Conservation (phyloP, 2,329 filamentous ascomycete genomes). For the Aspergillus fischeri region DNA sequence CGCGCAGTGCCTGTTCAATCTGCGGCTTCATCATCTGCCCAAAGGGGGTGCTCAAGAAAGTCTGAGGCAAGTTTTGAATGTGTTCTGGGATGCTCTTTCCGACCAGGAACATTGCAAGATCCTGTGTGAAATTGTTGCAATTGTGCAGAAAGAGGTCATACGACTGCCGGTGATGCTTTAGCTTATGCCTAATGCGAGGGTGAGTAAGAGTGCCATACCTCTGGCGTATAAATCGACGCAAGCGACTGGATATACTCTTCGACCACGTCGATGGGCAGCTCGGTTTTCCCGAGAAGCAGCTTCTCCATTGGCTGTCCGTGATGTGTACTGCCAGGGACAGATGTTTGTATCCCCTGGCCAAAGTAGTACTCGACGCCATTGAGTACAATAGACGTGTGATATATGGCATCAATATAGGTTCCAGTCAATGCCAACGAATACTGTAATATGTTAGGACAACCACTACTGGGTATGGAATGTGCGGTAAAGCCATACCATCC, state of each 20-base stretch:
- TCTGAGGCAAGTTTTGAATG: slow-evolving; percentile 79
- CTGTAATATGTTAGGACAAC: slow-evolving; percentile 27
- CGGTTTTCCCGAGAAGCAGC: slow-evolving; percentile 69
- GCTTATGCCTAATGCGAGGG: background rate
- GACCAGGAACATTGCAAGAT: slow-evolving; percentile 82
- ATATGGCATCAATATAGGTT: slow-evolving; percentile 81
- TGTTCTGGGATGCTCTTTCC: slow-evolving; percentile 84
- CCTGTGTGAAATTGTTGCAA: slow-evolving; percentile 96
- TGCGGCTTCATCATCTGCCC: slow-evolving; percentile 83
- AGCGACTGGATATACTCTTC: slow-evolving; percentile 84
- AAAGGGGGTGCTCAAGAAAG: slow-evolving; percentile 79
- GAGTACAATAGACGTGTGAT: slow-evolving; percentile 88
- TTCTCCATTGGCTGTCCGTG: slow-evolving; percentile 78
- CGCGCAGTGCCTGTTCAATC: slow-evolving; percentile 61
- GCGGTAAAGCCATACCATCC: slow-evolving; percentile 38
- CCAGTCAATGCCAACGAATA: slow-evolving; percentile 59
- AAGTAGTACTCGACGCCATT: slow-evolving; percentile 86
- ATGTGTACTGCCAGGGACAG: slow-evolving; percentile 76
- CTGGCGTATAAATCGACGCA: slow-evolving; percentile 73
- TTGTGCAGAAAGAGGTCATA: slow-evolving; percentile 91
- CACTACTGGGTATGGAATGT: background rate
- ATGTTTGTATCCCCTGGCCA: slow-evolving; percentile 79
- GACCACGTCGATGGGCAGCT: slow-evolving; percentile 75
- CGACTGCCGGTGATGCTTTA: slow-evolving; percentile 48
- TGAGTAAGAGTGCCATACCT: slow-evolving; percentile 46